Percentiles rank a stretch among this genome's conserved stretches.
Evolutionary conservation across 441 rosid genomes (phyloP).

Genomic region (Aquilaria agallochum): DNA sequence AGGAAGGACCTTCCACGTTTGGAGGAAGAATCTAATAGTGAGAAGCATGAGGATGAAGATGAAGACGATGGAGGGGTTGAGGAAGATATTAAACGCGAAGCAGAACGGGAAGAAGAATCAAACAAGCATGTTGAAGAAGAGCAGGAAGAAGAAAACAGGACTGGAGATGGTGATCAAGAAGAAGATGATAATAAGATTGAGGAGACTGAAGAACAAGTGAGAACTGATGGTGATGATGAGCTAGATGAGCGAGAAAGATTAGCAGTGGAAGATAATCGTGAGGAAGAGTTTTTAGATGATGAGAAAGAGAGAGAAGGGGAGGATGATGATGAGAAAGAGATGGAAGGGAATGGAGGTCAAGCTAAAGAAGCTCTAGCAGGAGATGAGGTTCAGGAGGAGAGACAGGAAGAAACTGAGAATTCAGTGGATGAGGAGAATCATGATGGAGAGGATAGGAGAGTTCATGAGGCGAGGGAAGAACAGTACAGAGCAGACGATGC

Average conservation of each 20-base stretch:
- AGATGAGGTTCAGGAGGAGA: constrained; percentile 20
- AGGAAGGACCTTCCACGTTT: constrained; percentile 17
- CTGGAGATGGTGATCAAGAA: constrained; percentile 36
- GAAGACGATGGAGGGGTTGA: constrained; percentile 33
- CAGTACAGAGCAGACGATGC: constrained; percentile 92
- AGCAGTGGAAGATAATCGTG: constrained; percentile 39
- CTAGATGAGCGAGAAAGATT: constrained; percentile 44
- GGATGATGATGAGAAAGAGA: constrained; percentile 23
- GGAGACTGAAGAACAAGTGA: constrained; percentile 32
- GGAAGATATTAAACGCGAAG: constrained; percentile 36
- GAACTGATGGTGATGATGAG: constrained; percentile 44
- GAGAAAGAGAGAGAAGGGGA: constrained; percentile 44
- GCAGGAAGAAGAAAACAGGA: constrained; percentile 27
- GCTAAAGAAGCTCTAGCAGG: constrained; percentile 6
- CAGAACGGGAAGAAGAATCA: constrained; percentile 34
- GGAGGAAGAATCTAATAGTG: constrained; percentile 17
- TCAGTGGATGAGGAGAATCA: constrained; percentile 34
- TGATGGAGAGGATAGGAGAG: constrained; percentile 29
- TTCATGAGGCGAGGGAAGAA: constrained; percentile 82
- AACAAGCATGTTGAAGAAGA: constrained; percentile 19
- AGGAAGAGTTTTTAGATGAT: constrained; percentile 51
- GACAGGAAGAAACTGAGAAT: constrained; percentile 32
- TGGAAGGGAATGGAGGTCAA: constrained; percentile 17
- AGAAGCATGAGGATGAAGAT: constrained; percentile 37
- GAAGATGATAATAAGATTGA: constrained; percentile 29